These are phyloP conservation scores for Colletotrichum tofieldiae DNA, from an alignment of 2,329 filamentous ascomycete genomes.

Conservation along the genomic window DNA sequence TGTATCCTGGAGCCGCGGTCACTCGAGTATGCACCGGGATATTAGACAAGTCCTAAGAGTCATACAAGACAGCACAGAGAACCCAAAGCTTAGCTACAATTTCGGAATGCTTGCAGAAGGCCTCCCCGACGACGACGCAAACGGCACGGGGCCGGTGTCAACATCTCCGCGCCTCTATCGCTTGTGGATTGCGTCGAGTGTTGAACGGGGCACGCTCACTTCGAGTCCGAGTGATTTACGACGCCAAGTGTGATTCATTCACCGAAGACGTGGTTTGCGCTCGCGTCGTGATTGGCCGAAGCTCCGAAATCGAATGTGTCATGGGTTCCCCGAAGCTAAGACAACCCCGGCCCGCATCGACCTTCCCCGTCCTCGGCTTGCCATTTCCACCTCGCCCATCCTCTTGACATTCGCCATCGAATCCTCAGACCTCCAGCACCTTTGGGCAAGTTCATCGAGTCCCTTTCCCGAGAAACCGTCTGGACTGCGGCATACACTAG, in stretches of 20 bases:
- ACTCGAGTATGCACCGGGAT: no score
- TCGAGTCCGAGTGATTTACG: not conserved
- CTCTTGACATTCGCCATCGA: not conserved
- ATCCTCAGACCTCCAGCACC: not conserved
- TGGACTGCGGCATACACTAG: not conserved
- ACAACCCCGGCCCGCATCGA: constrained; percentile 30
- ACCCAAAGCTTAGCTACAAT: no score
- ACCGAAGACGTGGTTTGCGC: constrained; percentile 38
- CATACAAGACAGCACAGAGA: no score
- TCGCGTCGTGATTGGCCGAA: constrained; percentile 38
- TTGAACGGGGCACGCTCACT: no score
- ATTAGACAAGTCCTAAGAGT: no score
- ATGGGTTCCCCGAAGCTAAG: constrained; percentile 36
- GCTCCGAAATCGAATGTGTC: constrained; percentile 35
- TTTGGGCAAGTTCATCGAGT: not conserved
- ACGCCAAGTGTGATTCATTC: constrained; percentile 14
- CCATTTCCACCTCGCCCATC: constrained; percentile 9
- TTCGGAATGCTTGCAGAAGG: no score
- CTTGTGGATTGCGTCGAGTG: no score
- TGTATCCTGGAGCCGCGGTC: no score
- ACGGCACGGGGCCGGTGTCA: no score
- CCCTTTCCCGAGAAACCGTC: not conserved
- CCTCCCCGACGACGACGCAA: no score
- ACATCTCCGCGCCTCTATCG: no score
- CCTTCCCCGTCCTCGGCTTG: not conserved